Conservation (phyloP, 805 yeast genomes). For the Starmera pachycereana region DNA sequence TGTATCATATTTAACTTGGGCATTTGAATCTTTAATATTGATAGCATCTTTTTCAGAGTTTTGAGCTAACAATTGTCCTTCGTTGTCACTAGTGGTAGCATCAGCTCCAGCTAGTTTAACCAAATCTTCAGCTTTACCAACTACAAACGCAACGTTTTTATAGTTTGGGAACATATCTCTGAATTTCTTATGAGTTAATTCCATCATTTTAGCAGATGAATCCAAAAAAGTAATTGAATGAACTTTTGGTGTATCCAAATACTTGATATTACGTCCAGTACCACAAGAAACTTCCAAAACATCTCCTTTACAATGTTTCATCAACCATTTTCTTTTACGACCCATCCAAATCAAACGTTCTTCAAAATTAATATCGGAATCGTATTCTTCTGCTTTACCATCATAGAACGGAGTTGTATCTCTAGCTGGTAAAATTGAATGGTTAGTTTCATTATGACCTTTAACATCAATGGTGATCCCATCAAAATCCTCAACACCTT, state of each 20-base stretch:
- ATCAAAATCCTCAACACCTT: constrained; percentile 23
- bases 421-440: constrained; percentile 49
- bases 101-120: constrained; percentile 37
- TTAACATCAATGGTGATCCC: constrained; percentile 18
- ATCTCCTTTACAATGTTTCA: constrained; percentile 75
- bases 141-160: constrained; percentile 73
- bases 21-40: constrained; percentile 14
- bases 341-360: constrained; percentile 35
- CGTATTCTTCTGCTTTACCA: constrained; percentile 69
- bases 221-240: constrained; percentile 79
- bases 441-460: constrained; percentile 24
- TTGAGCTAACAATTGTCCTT: constrained; percentile 8
- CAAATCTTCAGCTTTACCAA: constrained; percentile 82
- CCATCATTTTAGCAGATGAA: constrained; percentile 79
- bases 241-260: constrained; percentile 47
- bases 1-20: constrained; percentile 68
- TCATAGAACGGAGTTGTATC: constrained; percentile 82
- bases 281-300: constrained; percentile 94
- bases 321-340: constrained; percentile 64
- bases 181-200: constrained; percentile 66
- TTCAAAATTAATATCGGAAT: constrained; percentile 58
- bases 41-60: constrained; percentile 17
- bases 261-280: constrained; percentile 86
- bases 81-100: constrained; percentile 7
- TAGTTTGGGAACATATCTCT: constrained; percentile 54